Base-by-base conservation (phyloP, 2,329 filamentous ascomycete species). In the Aureobasidium mangrovei region DNA sequence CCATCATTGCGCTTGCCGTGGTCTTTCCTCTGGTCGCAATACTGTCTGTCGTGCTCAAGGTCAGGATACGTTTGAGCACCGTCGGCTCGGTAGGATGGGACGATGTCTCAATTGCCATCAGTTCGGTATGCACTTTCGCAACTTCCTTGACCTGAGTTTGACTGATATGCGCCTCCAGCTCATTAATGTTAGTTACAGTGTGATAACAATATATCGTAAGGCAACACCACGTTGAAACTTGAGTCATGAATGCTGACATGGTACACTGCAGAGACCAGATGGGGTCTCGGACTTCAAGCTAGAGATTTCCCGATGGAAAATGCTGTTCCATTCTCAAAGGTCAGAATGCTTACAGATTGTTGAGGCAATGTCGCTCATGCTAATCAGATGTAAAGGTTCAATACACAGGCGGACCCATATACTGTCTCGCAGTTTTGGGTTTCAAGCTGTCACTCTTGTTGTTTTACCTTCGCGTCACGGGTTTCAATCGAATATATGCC, bases 1-100 rank as follows among this genome's bases (percentile, higher is more conserved):
- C 33, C 3, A 39, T 48, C 26, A 48, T 48, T 29, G 45, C 45
- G 6, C 45, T 48, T 9, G 33, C 45, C 8, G 35, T 39, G 2
- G 33, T 48, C 4, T 48, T 48, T 9, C 45, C 45, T 31, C 26
- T 48, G 9, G 18, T 48, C n/a, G 45, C 45, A 18, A n/a, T 48
- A 7, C 33, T 48, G 18, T 48, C 24, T 10, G 45, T 48, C 3
- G 45, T 26, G 10, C 12, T 48, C 45, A 48, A 48, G 33, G 29
- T 48, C 45, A 48, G 7, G 5, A 48, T 48, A 4, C 33, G 45
- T 6, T 5, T 38, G 26, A 48, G 29, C 10, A 48, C 45, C 7
- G 29, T 48, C 10, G 45, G 45, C 26, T 48, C 45, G 27, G 26
- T 48, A 26, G 45, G 45, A 35, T 38, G 45, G 35, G 45, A 48